phyloP scores from a whole-genome alignment of 192 early-diverging fungal species.

The Mycoemilia scoparia region DNA sequence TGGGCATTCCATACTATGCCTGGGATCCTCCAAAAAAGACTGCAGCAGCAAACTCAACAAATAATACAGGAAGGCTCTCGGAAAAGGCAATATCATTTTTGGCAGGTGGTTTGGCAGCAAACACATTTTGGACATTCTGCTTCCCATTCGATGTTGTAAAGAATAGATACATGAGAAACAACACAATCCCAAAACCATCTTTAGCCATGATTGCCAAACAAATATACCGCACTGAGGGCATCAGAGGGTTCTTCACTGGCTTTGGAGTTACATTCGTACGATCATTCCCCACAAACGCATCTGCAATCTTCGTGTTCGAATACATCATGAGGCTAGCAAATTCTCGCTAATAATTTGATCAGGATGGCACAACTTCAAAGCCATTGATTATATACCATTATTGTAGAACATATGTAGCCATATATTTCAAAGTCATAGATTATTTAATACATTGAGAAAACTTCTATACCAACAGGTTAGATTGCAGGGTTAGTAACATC shows the following conservation, averaged over 20 bases:
- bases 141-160: slow-evolving; percentile 81
- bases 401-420: too few species aligned
- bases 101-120: slow-evolving; percentile 73
- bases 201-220: slow-evolving; percentile 15
- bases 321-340: slow-evolving; percentile 39
- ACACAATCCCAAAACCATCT: slow-evolving; percentile 36
- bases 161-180: slow-evolving; percentile 84
- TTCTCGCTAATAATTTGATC: too few species aligned
- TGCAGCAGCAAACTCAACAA: slow-evolving; percentile 1
- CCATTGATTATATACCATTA: too few species aligned
- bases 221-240: slow-evolving; percentile 39
- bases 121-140: slow-evolving; percentile 71
- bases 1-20: slow-evolving; percentile 9
- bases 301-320: slow-evolving; percentile 83
- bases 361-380: too few species aligned
- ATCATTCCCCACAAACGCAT: slow-evolving; percentile 88
- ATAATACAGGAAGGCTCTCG: slow-evolving; percentile 17
- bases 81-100: slow-evolving; percentile 50
- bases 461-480: too few species aligned
- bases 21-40: too few species aligned
- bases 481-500: too few species aligned
- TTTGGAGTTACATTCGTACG: slow-evolving; percentile 79
- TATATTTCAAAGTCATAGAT: too few species aligned
- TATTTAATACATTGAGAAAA: too few species aligned
- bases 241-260: slow-evolving; percentile 75